Conservation (phyloP, 805 yeast species). For the Tetrapisispora taiwanensis region DNA sequence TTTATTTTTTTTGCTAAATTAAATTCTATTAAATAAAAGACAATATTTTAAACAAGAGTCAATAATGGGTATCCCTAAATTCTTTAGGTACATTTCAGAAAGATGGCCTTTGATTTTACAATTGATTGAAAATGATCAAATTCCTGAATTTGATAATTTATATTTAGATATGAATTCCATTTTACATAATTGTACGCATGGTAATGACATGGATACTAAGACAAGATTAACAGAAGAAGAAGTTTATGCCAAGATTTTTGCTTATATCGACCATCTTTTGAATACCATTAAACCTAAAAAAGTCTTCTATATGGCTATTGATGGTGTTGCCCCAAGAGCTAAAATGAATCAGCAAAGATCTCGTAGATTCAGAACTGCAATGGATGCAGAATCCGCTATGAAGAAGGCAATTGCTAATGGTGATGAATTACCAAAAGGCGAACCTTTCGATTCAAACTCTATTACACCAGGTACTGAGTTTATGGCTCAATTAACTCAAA, state of each 20-base stretch:
- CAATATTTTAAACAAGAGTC: background rate
- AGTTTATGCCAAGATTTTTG: constrained; percentile 85
- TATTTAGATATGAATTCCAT: constrained; percentile 97
- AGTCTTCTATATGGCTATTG: constrained; percentile 91
- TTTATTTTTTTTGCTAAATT: too few relatives aligned
- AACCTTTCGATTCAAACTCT: constrained; percentile 80
- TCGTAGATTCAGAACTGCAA: constrained; percentile 87
- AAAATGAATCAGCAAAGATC: constrained; percentile 97
- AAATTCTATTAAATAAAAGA: too few relatives aligned
- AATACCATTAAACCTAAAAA: constrained; percentile 78
- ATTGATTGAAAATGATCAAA: constrained; percentile 64
- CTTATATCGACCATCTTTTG: constrained; percentile 88
- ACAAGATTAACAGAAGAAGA: constrained; percentile 74
- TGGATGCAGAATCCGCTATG: constrained; percentile 77
- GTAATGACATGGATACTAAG: constrained; percentile 44
- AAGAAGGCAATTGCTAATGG: constrained; percentile 68
- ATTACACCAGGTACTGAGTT: constrained; percentile 97
- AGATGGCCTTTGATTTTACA: constrained; percentile 97
- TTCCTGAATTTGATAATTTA: constrained; percentile 90
- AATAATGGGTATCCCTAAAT: constrained; percentile 87
- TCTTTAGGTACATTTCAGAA: constrained; percentile 92
- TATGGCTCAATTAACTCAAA: constrained; percentile 78
- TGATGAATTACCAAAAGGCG: constrained; percentile 62
- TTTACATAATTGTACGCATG: constrained; percentile 83
- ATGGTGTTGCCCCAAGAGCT: constrained; percentile 98